These are phyloP conservation scores for Puccinellia tenuiflora DNA, from an alignment of 176 grass and related monocot genomes.

Conservation along the genomic window DNA sequence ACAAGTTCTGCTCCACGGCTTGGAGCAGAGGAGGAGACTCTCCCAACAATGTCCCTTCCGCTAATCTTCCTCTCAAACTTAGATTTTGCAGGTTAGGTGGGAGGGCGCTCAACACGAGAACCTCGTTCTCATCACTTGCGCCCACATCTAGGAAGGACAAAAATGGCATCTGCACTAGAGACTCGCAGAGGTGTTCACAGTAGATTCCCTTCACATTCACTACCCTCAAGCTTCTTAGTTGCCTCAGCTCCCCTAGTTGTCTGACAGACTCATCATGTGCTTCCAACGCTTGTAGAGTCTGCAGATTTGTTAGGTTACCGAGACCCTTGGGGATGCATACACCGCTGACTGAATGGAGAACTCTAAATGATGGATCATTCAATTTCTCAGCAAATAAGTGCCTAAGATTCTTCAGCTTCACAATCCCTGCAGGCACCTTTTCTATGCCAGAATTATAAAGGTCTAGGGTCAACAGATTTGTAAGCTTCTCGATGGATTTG, in stretches of 20 bases:
- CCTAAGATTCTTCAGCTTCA: no score
- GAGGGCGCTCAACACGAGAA: background rate
- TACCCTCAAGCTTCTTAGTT: conserved; percentile 31
- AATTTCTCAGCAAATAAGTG: background rate
- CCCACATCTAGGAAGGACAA: background rate
- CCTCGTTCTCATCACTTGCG: background rate
- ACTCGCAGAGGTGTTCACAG: background rate
- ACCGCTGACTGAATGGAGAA: background rate
- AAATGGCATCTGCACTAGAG: conserved; percentile 4
- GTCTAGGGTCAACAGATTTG: no score
- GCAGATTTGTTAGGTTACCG: background rate
- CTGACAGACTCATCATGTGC: background rate
- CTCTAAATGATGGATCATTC: background rate
- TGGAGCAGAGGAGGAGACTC: no score
- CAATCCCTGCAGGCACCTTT: no score
- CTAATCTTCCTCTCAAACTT: background rate
- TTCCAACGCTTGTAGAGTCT: conserved; percentile 13
- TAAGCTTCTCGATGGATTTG: no score
- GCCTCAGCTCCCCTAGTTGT: background rate
- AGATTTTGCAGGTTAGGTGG: background rate
- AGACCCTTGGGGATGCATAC: background rate
- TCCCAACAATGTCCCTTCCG: background rate
- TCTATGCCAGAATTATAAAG: no score
- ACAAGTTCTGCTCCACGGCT: no score
- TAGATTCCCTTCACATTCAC: background rate